A percentile compares a stretch with the other conserved stretches of the same genome.
phyloP scores from a whole-genome alignment of 1,284 basidiomycete genomes.

The Apiotrichum siamense region DNA sequence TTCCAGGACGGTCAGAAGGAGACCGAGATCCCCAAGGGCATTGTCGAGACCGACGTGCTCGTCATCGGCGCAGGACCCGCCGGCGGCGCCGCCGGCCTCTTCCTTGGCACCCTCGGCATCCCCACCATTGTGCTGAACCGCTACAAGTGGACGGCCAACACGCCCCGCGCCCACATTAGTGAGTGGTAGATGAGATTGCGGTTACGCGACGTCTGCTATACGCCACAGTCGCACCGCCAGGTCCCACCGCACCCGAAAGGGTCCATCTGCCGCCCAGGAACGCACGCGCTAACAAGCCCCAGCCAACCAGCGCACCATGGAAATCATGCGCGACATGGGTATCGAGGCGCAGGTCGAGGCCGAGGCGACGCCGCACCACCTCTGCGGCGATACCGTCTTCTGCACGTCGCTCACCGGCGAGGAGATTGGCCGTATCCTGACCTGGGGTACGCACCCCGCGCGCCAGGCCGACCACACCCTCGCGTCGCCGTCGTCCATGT shows the following conservation, averaged over 20 bases:
- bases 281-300: background rate
- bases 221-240: no score
- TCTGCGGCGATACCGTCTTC: slow-evolving; percentile 17
- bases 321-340: slow-evolving; percentile 17
- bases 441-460: slow-evolving; percentile 15
- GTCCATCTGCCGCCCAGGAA: no score
- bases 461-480: slow-evolving; percentile 12
- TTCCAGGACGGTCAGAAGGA: slow-evolving; percentile 15
- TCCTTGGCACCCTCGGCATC: slow-evolving; percentile 12
- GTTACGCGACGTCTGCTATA: no score
- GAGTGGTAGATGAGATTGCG: background rate
- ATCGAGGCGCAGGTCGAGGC: slow-evolving; percentile 10
- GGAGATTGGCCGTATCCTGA: slow-evolving; percentile 17
- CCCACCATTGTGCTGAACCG: slow-evolving; percentile 10
- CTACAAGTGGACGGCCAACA: slow-evolving; percentile 16
- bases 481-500: slow-evolving; percentile 13
- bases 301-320: slow-evolving; percentile 17
- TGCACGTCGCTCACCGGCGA: slow-evolving; percentile 13
- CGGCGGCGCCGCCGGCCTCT: slow-evolving; percentile 11
- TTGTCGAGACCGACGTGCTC: slow-evolving; percentile 13
- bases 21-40: slow-evolving; percentile 10
- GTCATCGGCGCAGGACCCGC: slow-evolving; percentile 12
- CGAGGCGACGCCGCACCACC: slow-evolving; percentile 13
- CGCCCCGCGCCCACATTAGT: slow-evolving; percentile 15
- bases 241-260: no score